A percentile compares a stretch with the other conserved stretches of the same genome.
phyloP scores from a whole-genome alignment of 441 rosid species.

The Erodium texanum region DNA sequence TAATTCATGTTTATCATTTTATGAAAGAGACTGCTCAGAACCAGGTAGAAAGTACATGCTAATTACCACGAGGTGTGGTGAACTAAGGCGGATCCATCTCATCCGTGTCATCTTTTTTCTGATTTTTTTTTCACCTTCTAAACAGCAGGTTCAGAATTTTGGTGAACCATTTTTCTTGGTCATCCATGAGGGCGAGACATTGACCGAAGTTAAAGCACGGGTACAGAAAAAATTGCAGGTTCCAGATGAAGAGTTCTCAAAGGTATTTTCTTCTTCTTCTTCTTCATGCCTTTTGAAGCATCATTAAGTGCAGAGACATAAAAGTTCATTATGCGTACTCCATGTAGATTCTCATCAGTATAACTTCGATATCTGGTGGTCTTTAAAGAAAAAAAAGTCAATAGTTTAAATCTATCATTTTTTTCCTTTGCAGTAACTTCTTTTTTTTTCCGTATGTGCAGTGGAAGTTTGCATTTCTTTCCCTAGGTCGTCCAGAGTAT shows the following conservation, averaged over 20 bases:
- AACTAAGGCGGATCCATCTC: neutral
- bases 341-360: neutral
- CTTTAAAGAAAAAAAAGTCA: neutral
- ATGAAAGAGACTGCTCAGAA: slow-evolving; percentile 57
- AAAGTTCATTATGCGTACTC: neutral
- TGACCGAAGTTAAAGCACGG: slow-evolving; percentile 51
- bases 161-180: slow-evolving; percentile 70
- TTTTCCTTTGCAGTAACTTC: neutral
- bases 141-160: slow-evolving; percentile 53
- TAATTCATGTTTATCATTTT: slow-evolving; percentile 63
- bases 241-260: slow-evolving; percentile 55
- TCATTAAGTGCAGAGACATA: neutral
- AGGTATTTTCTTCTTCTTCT: slow-evolving; percentile 35
- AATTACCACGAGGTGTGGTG: slow-evolving; percentile 5
- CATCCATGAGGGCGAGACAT: slow-evolving; percentile 53
- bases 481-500: slow-evolving; percentile 59
- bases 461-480: slow-evolving; percentile 66
- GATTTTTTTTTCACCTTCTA: slow-evolving; percentile 3
- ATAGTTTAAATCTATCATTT: neutral
- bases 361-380: neutral
- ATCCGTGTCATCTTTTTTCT: neutral
- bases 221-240: slow-evolving; percentile 60
- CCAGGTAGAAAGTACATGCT: slow-evolving; percentile 31
- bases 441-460: slow-evolving; percentile 14
- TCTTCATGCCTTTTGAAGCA: neutral